A percentile compares a stretch with the other conserved stretches of the same genome.
Evolutionary conservation across 345 rosid genomes (phyloP).

Genomic region (Passiflora organensis): DNA sequence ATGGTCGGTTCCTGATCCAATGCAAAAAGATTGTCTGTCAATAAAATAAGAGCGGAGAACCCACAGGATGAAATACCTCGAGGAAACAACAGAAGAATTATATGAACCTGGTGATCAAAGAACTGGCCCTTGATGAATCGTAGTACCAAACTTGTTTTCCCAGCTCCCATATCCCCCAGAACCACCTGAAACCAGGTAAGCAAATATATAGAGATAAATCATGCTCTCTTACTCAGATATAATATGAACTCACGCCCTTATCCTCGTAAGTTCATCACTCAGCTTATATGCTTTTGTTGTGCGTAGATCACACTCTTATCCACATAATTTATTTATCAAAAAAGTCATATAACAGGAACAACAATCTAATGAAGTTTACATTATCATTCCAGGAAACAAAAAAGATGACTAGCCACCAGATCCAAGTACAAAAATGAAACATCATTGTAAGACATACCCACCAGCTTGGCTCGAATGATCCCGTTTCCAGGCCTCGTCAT

Average conservation of each 20-base stretch:
- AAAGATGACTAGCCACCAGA: too few species aligned
- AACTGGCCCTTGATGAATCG: conserved; percentile 66
- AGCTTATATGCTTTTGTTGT: too few species aligned
- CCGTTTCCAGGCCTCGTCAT: conserved; percentile 47
- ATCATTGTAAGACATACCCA: conserved; percentile 45
- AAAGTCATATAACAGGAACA: too few species aligned
- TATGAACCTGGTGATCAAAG: conserved; percentile 46
- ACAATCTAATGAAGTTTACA: too few species aligned
- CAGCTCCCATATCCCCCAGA: conserved; percentile 68
- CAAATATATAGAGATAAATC: not conserved
- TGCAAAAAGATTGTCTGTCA: not conserved
- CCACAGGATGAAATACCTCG: not conserved
- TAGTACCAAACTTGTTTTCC: conserved; percentile 60
- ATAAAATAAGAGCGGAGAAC: not conserved
- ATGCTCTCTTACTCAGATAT: too few species aligned
- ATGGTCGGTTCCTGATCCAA: conserved; percentile 40
- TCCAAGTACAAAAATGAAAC: not conserved
- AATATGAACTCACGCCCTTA: too few species aligned
- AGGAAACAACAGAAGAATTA: not conserved
- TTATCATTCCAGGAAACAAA: too few species aligned
- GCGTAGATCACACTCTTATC: too few species aligned
- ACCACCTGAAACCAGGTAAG: conserved; percentile 35
- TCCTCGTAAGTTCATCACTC: too few species aligned
- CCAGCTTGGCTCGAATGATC: conserved; percentile 50
- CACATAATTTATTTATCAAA: too few species aligned